A percentile compares a stretch with the other conserved stretches of the same genome.
Conservation (phyloP, 1,284 basidiomycete genomes). For the Fomitiporia mediterranea region DNA sequence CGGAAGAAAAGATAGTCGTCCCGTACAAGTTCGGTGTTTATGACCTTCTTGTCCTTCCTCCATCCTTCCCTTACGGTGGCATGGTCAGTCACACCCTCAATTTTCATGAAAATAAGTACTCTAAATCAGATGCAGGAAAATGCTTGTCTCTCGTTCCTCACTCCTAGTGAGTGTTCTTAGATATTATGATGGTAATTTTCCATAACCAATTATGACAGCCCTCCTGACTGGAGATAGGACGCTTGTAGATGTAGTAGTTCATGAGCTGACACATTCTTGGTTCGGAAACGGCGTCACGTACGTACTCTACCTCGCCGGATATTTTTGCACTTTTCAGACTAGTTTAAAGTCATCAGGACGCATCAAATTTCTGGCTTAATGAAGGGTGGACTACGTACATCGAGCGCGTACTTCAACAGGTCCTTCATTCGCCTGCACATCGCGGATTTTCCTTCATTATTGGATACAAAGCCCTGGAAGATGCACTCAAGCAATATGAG, state of each 20-base stretch:
- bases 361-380: constrained; percentile 88
- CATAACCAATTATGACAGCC: constrained; percentile 36
- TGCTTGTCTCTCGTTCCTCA: constrained; percentile 82
- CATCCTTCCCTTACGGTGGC: constrained; percentile 91
- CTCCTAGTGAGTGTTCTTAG: constrained; percentile 60
- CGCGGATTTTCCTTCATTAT: constrained; percentile 81
- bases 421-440: constrained; percentile 72
- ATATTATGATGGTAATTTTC: not conserved
- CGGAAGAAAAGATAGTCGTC: constrained; percentile 71
- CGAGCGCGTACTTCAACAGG: constrained; percentile 78
- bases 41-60: constrained; percentile 88
- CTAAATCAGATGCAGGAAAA: constrained; percentile 53
- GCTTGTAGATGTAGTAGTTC: constrained; percentile 84
- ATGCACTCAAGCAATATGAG: constrained; percentile 63
- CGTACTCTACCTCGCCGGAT: constrained; percentile 25
- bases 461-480: constrained; percentile 69
- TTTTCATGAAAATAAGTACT: constrained; percentile 5
- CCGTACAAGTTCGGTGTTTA: constrained; percentile 88
- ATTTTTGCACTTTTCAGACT: not conserved
- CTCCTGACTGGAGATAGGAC: constrained; percentile 80
- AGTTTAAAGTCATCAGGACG: constrained; percentile 55
- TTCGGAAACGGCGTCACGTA: constrained; percentile 85
- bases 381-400: constrained; percentile 95
- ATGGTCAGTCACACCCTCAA: constrained; percentile 48
- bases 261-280: constrained; percentile 77